Conservation (phyloP, 139 green algal genomes). For the Chlamydomonas incerta region DNA sequence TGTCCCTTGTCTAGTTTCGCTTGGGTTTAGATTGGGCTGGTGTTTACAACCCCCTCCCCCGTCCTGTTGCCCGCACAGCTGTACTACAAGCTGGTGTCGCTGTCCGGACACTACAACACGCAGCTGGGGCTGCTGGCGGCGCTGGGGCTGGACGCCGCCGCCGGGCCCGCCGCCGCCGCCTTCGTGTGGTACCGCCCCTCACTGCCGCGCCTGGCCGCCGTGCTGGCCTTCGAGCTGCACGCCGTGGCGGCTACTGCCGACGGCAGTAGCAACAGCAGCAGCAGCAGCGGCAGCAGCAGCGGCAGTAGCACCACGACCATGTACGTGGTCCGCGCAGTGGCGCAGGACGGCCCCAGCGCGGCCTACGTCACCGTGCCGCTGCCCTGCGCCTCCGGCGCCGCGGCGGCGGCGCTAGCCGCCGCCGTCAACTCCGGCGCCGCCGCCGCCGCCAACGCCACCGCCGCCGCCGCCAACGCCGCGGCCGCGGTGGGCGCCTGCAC, state of each 20-base stretch:
- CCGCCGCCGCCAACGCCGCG: too few species aligned
- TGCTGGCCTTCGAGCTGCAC: conserved; percentile 66
- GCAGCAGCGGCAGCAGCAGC: not conserved
- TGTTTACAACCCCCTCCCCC: too few species aligned
- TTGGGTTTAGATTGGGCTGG: too few species aligned
- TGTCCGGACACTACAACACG: conserved; percentile 70
- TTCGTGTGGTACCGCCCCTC: conserved; percentile 35
- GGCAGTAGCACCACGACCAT: too few species aligned
- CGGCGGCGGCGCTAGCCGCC: not conserved
- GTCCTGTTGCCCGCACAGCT: not conserved
- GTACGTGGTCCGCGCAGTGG: conserved; percentile 49
- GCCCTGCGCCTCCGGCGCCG: not conserved
- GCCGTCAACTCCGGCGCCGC: not conserved
- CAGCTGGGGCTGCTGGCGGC: conserved; percentile 64
- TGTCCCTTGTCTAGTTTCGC: too few species aligned
- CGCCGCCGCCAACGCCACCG: not conserved
- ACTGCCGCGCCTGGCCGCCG: conserved; percentile 51
- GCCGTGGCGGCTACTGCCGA: not conserved
- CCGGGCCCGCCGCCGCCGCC: not conserved
- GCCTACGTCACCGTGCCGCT: conserved; percentile 12
- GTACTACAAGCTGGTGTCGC: conserved; percentile 60
- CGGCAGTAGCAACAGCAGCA: too few species aligned
- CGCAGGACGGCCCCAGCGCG: conserved; percentile 51
- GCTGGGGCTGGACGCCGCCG: conserved; percentile 44
- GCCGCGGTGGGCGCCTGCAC: not conserved